These are phyloP conservation scores for Afroboletus lepidellus DNA, from an alignment of 1,284 basidiomycete genomes.

Conservation along the genomic window DNA sequence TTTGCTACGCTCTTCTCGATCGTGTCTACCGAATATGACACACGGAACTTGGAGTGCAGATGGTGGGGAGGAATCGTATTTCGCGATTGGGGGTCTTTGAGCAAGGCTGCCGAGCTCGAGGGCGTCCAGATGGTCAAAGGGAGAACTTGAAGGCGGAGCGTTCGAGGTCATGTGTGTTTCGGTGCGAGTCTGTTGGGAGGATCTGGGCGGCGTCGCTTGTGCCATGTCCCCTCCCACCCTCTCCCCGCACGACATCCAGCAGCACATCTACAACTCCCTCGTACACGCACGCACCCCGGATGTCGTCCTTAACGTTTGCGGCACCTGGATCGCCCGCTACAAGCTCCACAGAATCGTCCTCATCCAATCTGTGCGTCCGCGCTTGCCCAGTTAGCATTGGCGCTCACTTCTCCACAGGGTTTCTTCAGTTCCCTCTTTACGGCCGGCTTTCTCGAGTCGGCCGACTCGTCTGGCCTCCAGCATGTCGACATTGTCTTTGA, in stretches of 20 bases:
- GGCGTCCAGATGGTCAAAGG: too few species aligned
- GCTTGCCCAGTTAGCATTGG: background rate
- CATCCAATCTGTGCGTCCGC: constrained; percentile 66
- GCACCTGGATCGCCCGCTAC: constrained; percentile 76
- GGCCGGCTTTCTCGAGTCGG: constrained; percentile 73
- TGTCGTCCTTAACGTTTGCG: constrained; percentile 67
- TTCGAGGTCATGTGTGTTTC: too few species aligned
- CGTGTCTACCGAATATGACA: constrained; percentile 87
- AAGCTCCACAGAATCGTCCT: constrained; percentile 80
- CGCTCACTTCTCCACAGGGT: constrained; percentile 44
- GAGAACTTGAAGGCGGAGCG: too few species aligned
- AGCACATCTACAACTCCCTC: constrained; percentile 75
- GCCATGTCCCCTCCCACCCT: constrained; percentile 14
- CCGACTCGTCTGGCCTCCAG: constrained; percentile 35
- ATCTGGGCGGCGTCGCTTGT: too few species aligned
- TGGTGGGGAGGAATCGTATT: constrained; percentile 82
- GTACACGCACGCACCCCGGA: constrained; percentile 73
- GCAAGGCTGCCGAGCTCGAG: constrained; percentile 70
- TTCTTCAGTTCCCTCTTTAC: constrained; percentile 87
- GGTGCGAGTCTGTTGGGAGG: too few species aligned
- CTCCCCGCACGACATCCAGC: constrained; percentile 55
- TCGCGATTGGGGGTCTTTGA: constrained; percentile 85
- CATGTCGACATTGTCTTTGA: constrained; percentile 74
- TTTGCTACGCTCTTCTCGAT: constrained; percentile 96
- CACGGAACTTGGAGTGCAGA: constrained; percentile 94